Evolutionary conservation across 805 yeast genomes (phyloP).

Genomic region (Saccharomycopsis schoenii): DNA sequence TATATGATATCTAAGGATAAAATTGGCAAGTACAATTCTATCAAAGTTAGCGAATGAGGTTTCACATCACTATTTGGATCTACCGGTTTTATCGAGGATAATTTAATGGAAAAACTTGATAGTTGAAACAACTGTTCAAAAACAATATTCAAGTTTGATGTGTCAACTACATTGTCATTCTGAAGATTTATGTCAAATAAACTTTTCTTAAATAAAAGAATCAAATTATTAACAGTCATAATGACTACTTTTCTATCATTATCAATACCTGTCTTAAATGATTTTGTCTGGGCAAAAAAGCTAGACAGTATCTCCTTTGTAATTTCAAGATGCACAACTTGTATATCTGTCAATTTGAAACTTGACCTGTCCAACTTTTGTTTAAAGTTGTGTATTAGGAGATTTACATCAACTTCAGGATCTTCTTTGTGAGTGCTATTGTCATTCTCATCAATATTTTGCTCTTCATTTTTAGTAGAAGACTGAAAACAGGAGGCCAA

Average conservation of each 20-base stretch:
- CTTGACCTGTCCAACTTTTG: neutral
- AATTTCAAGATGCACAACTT: neutral
- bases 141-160: neutral
- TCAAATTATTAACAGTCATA: neutral
- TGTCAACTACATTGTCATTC: neutral
- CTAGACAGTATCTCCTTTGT: neutral
- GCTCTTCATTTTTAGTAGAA: neutral
- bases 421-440: neutral
- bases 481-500: neutral
- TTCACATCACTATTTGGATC: neutral
- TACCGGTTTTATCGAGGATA: neutral
- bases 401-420: neutral
- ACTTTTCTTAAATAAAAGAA: neutral
- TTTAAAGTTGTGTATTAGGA: neutral
- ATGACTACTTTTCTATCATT: neutral
- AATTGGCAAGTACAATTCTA: neutral
- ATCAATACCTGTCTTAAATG: neutral
- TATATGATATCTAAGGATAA: neutral
- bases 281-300: neutral
- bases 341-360: neutral
- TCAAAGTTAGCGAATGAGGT: neutral
- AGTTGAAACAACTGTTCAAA: neutral
- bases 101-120: neutral
- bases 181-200: neutral
- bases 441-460: neutral